These are phyloP conservation scores for Penicillium cosmopolitanum DNA, from an alignment of 495 filamentous ascomycete species.

Conservation along the genomic window DNA sequence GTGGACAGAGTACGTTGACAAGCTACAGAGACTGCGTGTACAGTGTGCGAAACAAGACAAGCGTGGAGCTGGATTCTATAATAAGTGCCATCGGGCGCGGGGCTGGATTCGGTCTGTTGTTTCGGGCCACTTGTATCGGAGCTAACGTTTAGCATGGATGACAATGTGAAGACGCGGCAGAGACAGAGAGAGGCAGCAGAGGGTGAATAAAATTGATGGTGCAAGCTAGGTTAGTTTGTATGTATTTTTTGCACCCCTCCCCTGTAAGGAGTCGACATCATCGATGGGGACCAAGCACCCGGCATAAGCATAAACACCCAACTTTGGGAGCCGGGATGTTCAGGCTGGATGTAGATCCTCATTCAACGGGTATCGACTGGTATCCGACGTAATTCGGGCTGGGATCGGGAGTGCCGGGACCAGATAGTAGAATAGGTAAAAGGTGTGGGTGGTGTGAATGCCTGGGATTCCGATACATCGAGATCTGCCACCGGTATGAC, in stretches of 20 bases:
- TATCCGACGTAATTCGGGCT: constrained; percentile 15
- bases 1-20: not conserved
- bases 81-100: constrained; percentile 9
- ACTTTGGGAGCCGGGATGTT: constrained; percentile 11
- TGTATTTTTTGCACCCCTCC: not conserved
- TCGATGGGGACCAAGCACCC: not conserved
- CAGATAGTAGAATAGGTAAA: not conserved
- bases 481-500: constrained; percentile 12
- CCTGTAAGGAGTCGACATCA: constrained; percentile 1
- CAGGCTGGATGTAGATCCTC: constrained; percentile 17
- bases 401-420: not conserved
- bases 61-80: constrained; percentile 18
- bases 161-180: not conserved
- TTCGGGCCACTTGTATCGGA: constrained; percentile 24
- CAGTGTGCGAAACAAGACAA: constrained; percentile 8
- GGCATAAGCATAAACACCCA: not conserved
- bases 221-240: not conserved
- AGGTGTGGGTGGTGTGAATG: not conserved
- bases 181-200: too few species aligned
- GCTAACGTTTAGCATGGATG: constrained; percentile 8
- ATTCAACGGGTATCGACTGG: constrained; percentile 13
- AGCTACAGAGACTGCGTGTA: constrained; percentile 7
- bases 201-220: not conserved
- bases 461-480: not conserved
- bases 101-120: constrained; percentile 12